A percentile compares a stretch with the other conserved stretches of the same genome.
Evolutionary conservation across 202 grass and related monocot genomes (phyloP).

Genomic region (Setaria viridis): DNA sequence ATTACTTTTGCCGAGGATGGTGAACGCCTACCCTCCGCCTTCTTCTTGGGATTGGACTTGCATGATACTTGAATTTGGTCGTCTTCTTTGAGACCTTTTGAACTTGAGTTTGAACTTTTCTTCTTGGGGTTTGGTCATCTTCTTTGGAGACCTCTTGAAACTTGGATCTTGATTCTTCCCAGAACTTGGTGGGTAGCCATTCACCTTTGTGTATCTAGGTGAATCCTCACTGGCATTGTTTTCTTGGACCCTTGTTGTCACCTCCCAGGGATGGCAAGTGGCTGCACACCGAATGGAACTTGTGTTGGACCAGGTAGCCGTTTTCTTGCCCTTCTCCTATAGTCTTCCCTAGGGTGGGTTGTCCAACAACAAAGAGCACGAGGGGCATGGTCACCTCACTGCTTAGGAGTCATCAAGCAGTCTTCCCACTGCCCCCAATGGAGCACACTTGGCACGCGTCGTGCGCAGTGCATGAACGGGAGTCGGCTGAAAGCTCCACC

Average conservation of each 20-base stretch:
- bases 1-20: slow-evolving; percentile 1
- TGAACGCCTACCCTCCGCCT: background rate
- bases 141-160: background rate
- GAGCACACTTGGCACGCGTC: too few species aligned
- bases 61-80: background rate
- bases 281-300: background rate
- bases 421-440: too few species aligned
- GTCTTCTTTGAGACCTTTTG: background rate
- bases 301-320: background rate
- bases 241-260: background rate
- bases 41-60: too few species aligned
- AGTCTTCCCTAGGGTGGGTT: background rate
- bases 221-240: background rate
- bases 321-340: background rate
- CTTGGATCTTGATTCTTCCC: background rate
- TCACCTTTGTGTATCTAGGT: background rate
- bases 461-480: too few species aligned
- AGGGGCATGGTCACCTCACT: background rate
- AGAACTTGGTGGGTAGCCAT: background rate
- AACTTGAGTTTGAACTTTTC: background rate
- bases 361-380: background rate
- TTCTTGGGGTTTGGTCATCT: background rate
- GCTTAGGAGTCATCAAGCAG: background rate
- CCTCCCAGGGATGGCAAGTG: background rate
- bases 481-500: too few species aligned